These are phyloP conservation scores for Isabelozyma pseudorhagii DNA, from an alignment of 805 yeast genomes.

Conservation along the genomic window DNA sequence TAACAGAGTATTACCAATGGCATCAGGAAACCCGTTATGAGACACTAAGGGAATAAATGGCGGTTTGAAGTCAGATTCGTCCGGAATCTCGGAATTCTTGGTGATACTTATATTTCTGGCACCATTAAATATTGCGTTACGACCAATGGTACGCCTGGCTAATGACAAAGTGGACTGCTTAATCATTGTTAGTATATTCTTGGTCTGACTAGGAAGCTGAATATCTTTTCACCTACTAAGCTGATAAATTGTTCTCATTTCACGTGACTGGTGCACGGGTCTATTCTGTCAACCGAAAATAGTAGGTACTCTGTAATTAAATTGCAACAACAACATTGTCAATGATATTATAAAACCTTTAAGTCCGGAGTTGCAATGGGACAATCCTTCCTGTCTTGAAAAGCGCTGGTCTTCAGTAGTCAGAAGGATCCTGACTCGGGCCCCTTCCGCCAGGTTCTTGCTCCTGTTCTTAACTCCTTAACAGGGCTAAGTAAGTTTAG, in stretches of 20 bases:
- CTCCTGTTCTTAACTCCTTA: too few relatives aligned
- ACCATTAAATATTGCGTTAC: not conserved
- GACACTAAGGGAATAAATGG: slow-evolving; percentile 67
- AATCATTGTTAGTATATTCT: not conserved
- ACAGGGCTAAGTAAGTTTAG: too few relatives aligned
- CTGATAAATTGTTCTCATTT: not conserved
- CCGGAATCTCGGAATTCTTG: not conserved
- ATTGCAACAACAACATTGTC: too few relatives aligned
- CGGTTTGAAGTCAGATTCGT: slow-evolving; percentile 12
- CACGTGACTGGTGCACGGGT: not conserved
- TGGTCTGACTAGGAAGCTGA: not conserved
- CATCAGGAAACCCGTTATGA: slow-evolving; percentile 68
- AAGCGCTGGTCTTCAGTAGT: too few relatives aligned
- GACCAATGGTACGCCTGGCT: not conserved
- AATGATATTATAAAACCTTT: too few relatives aligned
- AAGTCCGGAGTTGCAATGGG: too few relatives aligned
- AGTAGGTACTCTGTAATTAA: too few relatives aligned
- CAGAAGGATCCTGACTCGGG: too few relatives aligned
- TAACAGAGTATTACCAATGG: slow-evolving; percentile 93
- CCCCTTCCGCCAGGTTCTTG: too few relatives aligned
- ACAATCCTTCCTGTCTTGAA: too few relatives aligned
- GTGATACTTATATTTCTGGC: not conserved
- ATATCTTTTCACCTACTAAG: not conserved
- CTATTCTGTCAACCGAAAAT: too few relatives aligned
- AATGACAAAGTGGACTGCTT: not conserved